Percentiles rank a stretch among this genome's conserved stretches.
Conservation (phyloP, 768 basidiomycete genomes). For the Rhizopogon roseolus region DNA sequence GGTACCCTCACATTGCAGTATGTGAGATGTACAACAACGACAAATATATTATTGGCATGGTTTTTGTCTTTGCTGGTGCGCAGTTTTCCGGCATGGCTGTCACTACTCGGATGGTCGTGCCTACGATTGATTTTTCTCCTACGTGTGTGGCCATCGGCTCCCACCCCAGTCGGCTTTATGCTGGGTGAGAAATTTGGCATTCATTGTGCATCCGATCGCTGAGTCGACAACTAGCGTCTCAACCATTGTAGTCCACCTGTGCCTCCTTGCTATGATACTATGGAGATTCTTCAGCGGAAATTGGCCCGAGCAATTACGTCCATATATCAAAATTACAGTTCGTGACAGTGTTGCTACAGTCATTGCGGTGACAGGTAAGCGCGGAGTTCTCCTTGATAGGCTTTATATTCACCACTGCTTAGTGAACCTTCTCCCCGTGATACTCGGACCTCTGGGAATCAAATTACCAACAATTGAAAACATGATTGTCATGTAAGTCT, state of each 20-base stretch:
- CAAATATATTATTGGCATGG: conserved; percentile 5
- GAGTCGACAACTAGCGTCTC: conserved; percentile 5
- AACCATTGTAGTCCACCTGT: conserved; percentile 10
- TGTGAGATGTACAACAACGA: conserved; percentile 11
- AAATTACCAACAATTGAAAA: conserved; percentile 13
- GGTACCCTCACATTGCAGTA: no score
- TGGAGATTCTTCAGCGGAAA: conserved; percentile 8
- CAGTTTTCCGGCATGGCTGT: conserved; percentile 15
- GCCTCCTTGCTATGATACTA: conserved; percentile 15
- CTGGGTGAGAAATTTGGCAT: conserved; percentile 9
- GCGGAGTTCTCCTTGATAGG: neutral
- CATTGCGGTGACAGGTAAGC: conserved; percentile 10
- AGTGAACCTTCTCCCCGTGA: conserved; percentile 17
- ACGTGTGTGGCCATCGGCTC: conserved; percentile 11
- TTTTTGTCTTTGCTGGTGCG: conserved; percentile 3
- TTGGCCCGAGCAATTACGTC: neutral
- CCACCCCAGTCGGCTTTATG: conserved; percentile 11
- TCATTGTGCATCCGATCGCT: neutral
- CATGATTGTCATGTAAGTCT: conserved; percentile 15
- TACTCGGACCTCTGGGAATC: conserved; percentile 9
- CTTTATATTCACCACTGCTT: neutral
- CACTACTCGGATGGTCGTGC: conserved; percentile 9
- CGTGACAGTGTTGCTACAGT: conserved; percentile 11
- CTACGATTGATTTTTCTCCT: conserved; percentile 5
- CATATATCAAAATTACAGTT: neutral